Evolutionary conservation across 2,329 filamentous ascomycete species (phyloP).

Genomic region (Trichophyton rubrum): DNA sequence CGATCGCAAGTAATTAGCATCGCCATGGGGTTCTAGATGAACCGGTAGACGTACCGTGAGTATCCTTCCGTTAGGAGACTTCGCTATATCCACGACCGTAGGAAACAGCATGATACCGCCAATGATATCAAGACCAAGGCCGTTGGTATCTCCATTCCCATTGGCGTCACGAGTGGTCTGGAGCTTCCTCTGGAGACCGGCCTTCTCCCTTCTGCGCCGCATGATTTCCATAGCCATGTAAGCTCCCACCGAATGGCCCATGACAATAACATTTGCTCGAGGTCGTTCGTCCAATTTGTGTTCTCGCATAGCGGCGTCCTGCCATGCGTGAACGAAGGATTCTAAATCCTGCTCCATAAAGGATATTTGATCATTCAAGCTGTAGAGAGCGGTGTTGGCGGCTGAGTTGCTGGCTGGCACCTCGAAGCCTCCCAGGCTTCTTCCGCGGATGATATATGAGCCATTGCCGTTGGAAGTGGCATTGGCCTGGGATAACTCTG

Average conservation of each 20-base stretch:
- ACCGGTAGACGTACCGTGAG: constrained; percentile 27
- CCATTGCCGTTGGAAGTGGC: background rate
- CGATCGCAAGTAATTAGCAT: background rate
- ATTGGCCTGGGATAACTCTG: constrained; percentile 12
- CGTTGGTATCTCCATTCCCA: background rate
- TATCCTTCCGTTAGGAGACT: constrained; percentile 47
- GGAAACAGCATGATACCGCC: constrained; percentile 58
- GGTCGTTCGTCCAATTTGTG: constrained; percentile 9
- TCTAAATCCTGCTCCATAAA: constrained; percentile 35
- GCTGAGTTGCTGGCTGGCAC: constrained; percentile 8
- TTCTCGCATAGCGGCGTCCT: constrained; percentile 9
- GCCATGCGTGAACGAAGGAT: constrained; percentile 22
- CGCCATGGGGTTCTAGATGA: too few species aligned
- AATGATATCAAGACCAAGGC: constrained; percentile 26
- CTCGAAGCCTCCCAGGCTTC: constrained; percentile 27
- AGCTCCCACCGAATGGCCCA: constrained; percentile 62
- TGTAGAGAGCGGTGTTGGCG: constrained; percentile 17
- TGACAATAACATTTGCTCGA: constrained; percentile 43
- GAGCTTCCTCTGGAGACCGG: constrained; percentile 6
- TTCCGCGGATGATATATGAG: constrained; percentile 22
- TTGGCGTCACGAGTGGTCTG: background rate
- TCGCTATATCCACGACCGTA: constrained; percentile 58
- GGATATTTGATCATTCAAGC: constrained; percentile 40
- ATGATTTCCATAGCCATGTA: constrained; percentile 61
- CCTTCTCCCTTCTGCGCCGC: constrained; percentile 39